Conservation (phyloP, 2,329 filamentous ascomycete species). For the Purpureocillium lavendulum region DNA sequence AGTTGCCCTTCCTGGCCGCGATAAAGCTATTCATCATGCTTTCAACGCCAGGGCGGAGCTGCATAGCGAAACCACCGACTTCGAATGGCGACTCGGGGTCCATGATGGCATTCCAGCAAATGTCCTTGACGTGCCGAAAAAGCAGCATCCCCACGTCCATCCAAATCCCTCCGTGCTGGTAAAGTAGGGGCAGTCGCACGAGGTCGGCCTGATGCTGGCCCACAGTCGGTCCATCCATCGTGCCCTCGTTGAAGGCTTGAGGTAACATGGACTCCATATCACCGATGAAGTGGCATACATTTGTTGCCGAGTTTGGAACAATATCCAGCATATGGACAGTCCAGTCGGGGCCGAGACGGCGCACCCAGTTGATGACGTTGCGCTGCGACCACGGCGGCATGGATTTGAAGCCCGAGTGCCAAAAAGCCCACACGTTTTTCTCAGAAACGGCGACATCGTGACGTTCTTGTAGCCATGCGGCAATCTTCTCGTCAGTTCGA, state of each 20-base stretch:
- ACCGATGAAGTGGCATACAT: slow-evolving; percentile 26
- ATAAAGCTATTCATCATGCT: slow-evolving; percentile 33
- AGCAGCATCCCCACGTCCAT: slow-evolving; percentile 34
- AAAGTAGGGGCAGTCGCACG: slow-evolving; percentile 31
- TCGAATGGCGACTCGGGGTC: slow-evolving; percentile 26
- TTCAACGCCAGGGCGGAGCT: slow-evolving; percentile 1
- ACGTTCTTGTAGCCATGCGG: no score
- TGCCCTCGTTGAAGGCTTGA: slow-evolving; percentile 29
- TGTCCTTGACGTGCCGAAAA: slow-evolving; percentile 28
- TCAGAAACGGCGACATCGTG: no score
- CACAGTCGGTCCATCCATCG: slow-evolving; percentile 32
- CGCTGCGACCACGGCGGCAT: slow-evolving; percentile 25
- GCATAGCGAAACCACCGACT: slow-evolving; percentile 2
- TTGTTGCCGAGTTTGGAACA: slow-evolving; percentile 23
- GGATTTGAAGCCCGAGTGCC: slow-evolving; percentile 24
- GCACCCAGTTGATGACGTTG: slow-evolving; percentile 30
- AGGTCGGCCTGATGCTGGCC: slow-evolving; percentile 38
- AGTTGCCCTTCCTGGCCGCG: slow-evolving; percentile 29
- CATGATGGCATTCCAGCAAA: slow-evolving; percentile 32
- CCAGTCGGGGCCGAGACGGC: slow-evolving; percentile 23
- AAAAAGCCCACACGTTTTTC: slow-evolving; percentile 37
- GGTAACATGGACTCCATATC: slow-evolving; percentile 25
- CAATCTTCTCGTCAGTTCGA: no score
- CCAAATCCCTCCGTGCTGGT: slow-evolving; percentile 32
- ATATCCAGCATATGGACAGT: slow-evolving; percentile 30